These are phyloP conservation scores for Plicaturopsis crispa DNA, from an alignment of 768 basidiomycete genomes.

Conservation along the genomic window DNA sequence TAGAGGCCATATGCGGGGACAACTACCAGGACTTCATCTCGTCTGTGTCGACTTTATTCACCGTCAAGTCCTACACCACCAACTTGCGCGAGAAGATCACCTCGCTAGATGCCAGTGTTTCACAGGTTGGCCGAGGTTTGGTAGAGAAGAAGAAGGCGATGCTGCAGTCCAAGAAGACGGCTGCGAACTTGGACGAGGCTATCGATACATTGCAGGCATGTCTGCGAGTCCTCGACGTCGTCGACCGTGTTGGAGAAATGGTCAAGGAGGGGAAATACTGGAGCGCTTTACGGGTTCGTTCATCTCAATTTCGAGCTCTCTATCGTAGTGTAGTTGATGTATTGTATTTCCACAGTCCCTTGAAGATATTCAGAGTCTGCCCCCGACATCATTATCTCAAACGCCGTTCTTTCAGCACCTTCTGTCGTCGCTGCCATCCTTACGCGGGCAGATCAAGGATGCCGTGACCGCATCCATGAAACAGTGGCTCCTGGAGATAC, in stretches of 20 bases:
- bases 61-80: constrained; percentile 93
- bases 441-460: constrained; percentile 84
- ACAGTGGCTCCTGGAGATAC: constrained; percentile 92
- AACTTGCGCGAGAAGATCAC: constrained; percentile 88
- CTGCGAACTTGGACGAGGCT: constrained; percentile 90
- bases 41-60: constrained; percentile 93
- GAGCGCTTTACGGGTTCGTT: constrained; percentile 88
- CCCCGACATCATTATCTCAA: constrained; percentile 80
- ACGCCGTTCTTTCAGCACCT: constrained; percentile 92
- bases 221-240: constrained; percentile 85
- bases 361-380: constrained; percentile 90
- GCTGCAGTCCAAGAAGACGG: constrained; percentile 87
- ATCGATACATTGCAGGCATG: constrained; percentile 94
- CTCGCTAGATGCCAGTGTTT: constrained; percentile 82
- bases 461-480: constrained; percentile 94
- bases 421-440: constrained; percentile 83
- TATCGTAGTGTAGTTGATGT: too few relatives aligned
- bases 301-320: constrained; percentile 10
- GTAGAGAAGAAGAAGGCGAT: constrained; percentile 92
- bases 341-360: constrained; percentile 87
- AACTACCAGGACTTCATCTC: constrained; percentile 98
- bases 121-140: constrained; percentile 78
- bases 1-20: constrained; percentile 90
- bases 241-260: constrained; percentile 89
- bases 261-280: constrained; percentile 91